Evolutionary conservation across 768 basidiomycete genomes (phyloP).

Genomic region (Lentinula aciculospora): DNA sequence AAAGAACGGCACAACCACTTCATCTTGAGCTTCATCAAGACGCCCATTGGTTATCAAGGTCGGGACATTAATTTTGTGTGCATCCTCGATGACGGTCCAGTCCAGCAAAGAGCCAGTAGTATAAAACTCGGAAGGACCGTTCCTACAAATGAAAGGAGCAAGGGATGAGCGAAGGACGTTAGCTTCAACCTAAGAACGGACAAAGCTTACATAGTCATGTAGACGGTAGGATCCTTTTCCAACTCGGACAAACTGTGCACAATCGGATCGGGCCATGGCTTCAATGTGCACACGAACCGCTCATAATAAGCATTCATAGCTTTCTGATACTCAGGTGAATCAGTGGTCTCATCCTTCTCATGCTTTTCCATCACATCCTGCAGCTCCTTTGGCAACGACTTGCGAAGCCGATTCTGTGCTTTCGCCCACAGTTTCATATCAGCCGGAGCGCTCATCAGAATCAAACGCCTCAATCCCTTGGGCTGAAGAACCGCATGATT

Average conservation of each 20-base stretch:
- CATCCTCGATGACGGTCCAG: slow-evolving; percentile 20
- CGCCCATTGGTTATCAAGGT: slow-evolving; percentile 28
- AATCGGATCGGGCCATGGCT: slow-evolving; percentile 22
- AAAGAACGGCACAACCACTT: slow-evolving; percentile 26
- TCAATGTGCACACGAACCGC: slow-evolving; percentile 18
- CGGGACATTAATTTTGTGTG: slow-evolving; percentile 20
- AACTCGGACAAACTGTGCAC: slow-evolving; percentile 16
- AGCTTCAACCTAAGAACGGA: neutral
- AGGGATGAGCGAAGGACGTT: neutral
- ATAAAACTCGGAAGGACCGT: slow-evolving; percentile 23
- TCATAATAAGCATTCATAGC: slow-evolving; percentile 21
- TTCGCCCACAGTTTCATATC: slow-evolving; percentile 23
- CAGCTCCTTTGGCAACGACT: slow-evolving; percentile 23
- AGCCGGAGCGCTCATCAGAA: slow-evolving; percentile 21
- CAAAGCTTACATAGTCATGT: slow-evolving; percentile 24
- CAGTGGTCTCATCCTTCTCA: slow-evolving; percentile 23
- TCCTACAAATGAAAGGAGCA: slow-evolving; percentile 12
- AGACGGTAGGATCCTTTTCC: slow-evolving; percentile 29
- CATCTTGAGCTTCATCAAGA: slow-evolving; percentile 33
- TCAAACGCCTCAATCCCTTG: slow-evolving; percentile 24
- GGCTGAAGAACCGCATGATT: slow-evolving; percentile 18
- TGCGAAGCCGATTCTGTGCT: slow-evolving; percentile 17
- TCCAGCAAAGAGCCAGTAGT: slow-evolving; percentile 18
- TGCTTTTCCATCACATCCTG: slow-evolving; percentile 23
- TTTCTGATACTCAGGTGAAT: slow-evolving; percentile 23